phyloP scores from a whole-genome alignment of 2,329 filamentous ascomycete species.

The Phialophora tarda region DNA sequence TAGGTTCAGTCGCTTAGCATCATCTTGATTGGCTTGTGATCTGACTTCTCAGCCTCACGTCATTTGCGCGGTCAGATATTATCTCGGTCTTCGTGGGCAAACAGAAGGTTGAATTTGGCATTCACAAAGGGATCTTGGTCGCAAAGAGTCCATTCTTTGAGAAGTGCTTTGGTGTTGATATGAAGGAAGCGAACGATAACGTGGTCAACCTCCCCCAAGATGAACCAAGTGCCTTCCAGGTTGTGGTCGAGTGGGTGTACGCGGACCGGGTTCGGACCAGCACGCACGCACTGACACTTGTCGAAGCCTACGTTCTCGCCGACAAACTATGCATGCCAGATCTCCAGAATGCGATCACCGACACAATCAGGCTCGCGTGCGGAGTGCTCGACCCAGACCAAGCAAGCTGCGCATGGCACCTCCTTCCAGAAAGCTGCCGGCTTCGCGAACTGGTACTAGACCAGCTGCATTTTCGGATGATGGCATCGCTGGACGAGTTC shows the following conservation, averaged over 20 bases:
- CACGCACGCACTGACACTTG: neutral
- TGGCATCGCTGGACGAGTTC: neutral
- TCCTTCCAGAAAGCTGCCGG: neutral
- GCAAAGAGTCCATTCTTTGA: constrained; percentile 24
- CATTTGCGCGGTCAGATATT: neutral
- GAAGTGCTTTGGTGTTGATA: constrained; percentile 20
- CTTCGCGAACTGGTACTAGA: neutral
- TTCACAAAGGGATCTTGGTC: constrained; percentile 24
- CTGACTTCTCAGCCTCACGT: neutral
- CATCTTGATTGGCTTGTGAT: neutral
- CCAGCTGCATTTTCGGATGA: neutral
- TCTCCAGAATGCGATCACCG: constrained; percentile 21
- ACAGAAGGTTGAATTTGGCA: constrained; percentile 11
- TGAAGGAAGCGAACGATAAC: constrained; percentile 20
- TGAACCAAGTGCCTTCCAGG: constrained; percentile 16
- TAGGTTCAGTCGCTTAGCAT: neutral
- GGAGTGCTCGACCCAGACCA: no score
- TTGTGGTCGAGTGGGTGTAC: constrained; percentile 28
- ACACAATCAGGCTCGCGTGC: neutral
- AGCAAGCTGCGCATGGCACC: neutral
- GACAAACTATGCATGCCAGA: constrained; percentile 19
- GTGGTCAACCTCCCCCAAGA: constrained; percentile 24
- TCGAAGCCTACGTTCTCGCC: constrained; percentile 17
- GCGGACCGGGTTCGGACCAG: neutral
- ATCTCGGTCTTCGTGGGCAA: constrained; percentile 26